Base-by-base conservation (phyloP, 768 basidiomycete species). In the Naganishia friedmannii region DNA sequence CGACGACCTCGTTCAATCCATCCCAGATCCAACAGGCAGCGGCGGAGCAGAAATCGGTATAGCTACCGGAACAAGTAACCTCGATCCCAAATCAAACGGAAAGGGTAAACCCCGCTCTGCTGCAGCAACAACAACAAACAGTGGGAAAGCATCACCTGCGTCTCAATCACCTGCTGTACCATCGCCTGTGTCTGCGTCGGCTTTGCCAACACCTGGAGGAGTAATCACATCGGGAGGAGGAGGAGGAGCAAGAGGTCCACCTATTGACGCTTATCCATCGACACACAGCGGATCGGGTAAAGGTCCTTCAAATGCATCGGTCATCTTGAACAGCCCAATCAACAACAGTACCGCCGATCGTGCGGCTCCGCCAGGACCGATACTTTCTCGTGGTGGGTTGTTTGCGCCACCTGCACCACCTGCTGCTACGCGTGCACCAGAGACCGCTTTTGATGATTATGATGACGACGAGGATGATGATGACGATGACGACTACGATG, bases 11-110 rank as follows among this genome's bases (percentile, higher is more conserved):
- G 93, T 95, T 28, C 88, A 90, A 76, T 83, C 84, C 42, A 87
- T 95, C 7, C 89, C 91, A 0, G 93, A 97, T 80, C 93, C 93
- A 0, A 89, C 90, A 3, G 87, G 87, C n/a, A n/a, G n/a, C n/a
- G n/a, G n/a, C 23, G 90, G 91, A 13, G 90, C 89, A 1, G 91
- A 89, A 0, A 86, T 90, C 53, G 87, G 90, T 75, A 10, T 42
- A 17, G 60, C 63, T 13, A 68, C 65, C 46, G 72, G 72, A 26
- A 72, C 70, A n/a, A 70, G 68, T n/a, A 73, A 73, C 42, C 4
- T 7, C 3, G 74, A 75, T 1, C 0, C 45, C 0, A 57, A 60
- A 60, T 31, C 53, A 39, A 57, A 45, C 23, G 48, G 34, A 32
- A 23, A 57, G 56, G 39, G 58, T 45, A 58, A 75, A 69, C 71